phyloP scores from a whole-genome alignment of 306 rosid genomes.

The Corylus americana region DNA sequence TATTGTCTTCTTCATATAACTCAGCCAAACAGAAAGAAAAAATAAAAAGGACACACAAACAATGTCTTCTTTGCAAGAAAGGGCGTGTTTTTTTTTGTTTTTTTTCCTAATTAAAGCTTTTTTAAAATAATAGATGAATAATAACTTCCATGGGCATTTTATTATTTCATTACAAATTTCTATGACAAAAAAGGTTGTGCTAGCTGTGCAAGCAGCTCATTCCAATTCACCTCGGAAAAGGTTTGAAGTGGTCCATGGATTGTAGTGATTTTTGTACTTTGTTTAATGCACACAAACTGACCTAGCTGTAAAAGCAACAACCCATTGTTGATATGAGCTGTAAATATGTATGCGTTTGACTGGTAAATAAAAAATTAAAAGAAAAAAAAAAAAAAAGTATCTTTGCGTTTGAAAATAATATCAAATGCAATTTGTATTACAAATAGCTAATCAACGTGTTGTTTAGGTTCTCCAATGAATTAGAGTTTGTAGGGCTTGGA shows the following conservation, averaged over 20 bases:
- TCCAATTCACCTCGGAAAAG: neutral
- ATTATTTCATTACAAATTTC: neutral
- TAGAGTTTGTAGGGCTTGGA: too few relatives aligned
- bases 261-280: neutral
- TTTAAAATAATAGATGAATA: neutral
- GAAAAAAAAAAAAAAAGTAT: too few relatives aligned
- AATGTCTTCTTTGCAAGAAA: neutral
- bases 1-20: neutral
- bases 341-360: too few relatives aligned
- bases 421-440: too few relatives aligned
- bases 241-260: neutral
- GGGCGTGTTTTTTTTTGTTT: neutral
- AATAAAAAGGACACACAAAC: neutral
- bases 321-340: neutral
- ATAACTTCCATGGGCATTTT: neutral
- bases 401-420: too few relatives aligned
- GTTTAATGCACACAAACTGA: neutral
- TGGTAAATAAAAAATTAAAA: too few relatives aligned
- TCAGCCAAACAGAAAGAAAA: neutral
- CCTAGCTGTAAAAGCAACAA: neutral
- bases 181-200: neutral
- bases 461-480: too few relatives aligned
- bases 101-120: neutral
- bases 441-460: too few relatives aligned
- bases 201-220: neutral